A percentile compares a stretch with the other conserved stretches of the same genome.
Evolutionary conservation across 2,329 filamentous ascomycete species (phyloP).

Genomic region (Chalaropsis thielavioides): DNA sequence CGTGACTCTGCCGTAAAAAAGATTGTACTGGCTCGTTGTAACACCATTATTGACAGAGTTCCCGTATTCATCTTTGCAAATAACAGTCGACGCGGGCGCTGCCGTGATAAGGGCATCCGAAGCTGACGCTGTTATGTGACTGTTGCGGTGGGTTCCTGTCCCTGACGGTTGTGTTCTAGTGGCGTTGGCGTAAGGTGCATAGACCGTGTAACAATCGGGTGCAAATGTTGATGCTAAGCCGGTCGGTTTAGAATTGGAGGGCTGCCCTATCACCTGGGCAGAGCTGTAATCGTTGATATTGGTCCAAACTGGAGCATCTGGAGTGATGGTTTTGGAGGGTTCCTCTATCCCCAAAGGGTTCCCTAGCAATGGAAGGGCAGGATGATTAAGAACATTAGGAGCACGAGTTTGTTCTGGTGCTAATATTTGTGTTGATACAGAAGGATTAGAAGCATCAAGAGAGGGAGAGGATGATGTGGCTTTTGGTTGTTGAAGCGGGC

Average conservation of each 20-base stretch:
- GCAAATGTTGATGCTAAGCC: not conserved
- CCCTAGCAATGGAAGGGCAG: not conserved
- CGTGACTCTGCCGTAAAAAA: conserved; percentile 4
- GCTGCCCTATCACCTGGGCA: not conserved
- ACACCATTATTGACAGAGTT: not conserved
- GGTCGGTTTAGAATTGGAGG: not conserved
- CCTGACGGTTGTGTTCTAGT: not conserved
- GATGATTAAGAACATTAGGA: not conserved
- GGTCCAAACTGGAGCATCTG: conserved; percentile 8
- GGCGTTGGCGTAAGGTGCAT: conserved; percentile 12
- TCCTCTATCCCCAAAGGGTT: not conserved
- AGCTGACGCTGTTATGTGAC: not conserved
- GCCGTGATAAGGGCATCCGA: conserved; percentile 9
- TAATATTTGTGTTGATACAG: not conserved
- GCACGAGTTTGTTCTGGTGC: not conserved
- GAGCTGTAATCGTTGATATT: conserved; percentile 6
- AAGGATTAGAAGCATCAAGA: not conserved
- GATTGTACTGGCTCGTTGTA: conserved; percentile 7
- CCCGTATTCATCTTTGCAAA: conserved; percentile 3
- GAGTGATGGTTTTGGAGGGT: not conserved
- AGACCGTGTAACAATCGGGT: conserved; percentile 13
- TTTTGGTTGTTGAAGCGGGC: conserved; percentile 2
- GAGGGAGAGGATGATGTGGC: not conserved
- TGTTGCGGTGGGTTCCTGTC: not conserved
- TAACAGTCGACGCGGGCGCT: conserved; percentile 7